Evolutionary conservation across 345 rosid genomes (phyloP).

Genomic region (Lagerstroemia speciosa): DNA sequence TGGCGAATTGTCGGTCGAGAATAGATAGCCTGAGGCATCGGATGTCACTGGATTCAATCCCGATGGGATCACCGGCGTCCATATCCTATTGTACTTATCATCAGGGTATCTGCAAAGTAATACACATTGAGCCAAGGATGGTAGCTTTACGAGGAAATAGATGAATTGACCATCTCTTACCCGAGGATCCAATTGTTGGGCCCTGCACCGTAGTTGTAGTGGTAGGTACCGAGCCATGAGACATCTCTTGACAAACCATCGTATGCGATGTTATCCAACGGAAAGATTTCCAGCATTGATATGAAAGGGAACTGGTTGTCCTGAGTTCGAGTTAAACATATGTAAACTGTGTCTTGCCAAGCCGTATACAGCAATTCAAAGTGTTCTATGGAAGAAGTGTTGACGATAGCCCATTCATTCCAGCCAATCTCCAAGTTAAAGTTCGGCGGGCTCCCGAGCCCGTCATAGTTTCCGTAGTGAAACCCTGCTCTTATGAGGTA

Average conservation of each 20-base stretch:
- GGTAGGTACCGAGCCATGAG: slow-evolving; percentile 14
- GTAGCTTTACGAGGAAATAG: too few relatives aligned
- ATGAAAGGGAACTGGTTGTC: slow-evolving; percentile 19
- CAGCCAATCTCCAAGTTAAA: slow-evolving; percentile 14
- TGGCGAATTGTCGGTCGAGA: not conserved
- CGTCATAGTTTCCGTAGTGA: slow-evolving; percentile 18
- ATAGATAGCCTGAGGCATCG: not conserved
- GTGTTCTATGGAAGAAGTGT: not conserved
- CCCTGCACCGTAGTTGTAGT: slow-evolving; percentile 12
- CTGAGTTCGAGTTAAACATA: slow-evolving; percentile 16
- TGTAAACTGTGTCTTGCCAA: not conserved
- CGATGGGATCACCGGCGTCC: slow-evolving; percentile 2
- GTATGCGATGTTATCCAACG: slow-evolving; percentile 3
- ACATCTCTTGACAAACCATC: slow-evolving; percentile 12
- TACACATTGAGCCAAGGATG: too few relatives aligned
- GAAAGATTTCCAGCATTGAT: slow-evolving; percentile 18
- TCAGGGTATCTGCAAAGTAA: slow-evolving; percentile 2
- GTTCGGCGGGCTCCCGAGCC: slow-evolving; percentile 9
- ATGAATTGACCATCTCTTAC: not conserved
- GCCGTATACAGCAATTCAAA: not conserved
- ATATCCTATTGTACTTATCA: slow-evolving; percentile 1
- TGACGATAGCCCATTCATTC: slow-evolving; percentile 16
- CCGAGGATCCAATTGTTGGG: slow-evolving; percentile 8
- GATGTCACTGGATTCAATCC: not conserved
- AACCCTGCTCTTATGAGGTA: slow-evolving; percentile 21